Percentiles rank a stretch among this genome's conserved stretches.
Evolutionary conservation across 192 early-diverging fungal species (phyloP).

Genomic region (Coemansia sp.): DNA sequence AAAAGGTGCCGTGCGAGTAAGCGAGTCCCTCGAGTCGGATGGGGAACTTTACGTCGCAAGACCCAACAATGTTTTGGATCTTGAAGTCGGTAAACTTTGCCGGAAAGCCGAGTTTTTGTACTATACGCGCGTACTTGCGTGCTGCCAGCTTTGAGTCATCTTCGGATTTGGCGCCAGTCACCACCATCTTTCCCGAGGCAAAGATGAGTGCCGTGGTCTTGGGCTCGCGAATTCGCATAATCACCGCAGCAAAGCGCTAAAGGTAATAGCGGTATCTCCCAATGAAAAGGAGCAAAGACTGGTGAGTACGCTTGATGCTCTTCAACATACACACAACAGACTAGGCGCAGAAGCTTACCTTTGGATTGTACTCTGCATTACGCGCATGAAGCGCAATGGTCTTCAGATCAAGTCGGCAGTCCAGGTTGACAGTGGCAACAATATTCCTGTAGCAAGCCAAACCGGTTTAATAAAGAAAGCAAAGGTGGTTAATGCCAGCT

Average conservation of each 20-base stretch:
- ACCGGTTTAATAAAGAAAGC: not conserved
- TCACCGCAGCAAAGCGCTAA: slow-evolving; percentile 99
- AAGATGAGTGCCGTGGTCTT: slow-evolving; percentile 99
- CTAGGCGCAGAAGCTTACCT: slow-evolving; percentile 61
- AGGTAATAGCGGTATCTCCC: not conserved
- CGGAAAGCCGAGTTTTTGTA: slow-evolving; percentile 96
- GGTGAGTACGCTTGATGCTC: not conserved
- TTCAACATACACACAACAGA: not conserved
- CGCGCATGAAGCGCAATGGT: slow-evolving; percentile 99
- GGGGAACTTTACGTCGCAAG: slow-evolving; percentile 99
- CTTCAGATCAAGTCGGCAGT: slow-evolving; percentile 95
- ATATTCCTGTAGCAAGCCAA: slow-evolving; percentile 71
- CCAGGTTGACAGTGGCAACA: slow-evolving; percentile 98
- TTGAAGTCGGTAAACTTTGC: slow-evolving; percentile 99
- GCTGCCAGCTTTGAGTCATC: slow-evolving; percentile 95
- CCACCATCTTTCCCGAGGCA: slow-evolving; percentile 99
- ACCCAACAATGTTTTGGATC: slow-evolving; percentile 99
- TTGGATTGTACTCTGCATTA: slow-evolving; percentile 99
- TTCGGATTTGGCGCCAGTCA: slow-evolving; percentile 97
- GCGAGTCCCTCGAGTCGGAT: slow-evolving; percentile 97
- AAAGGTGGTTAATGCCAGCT: not conserved
- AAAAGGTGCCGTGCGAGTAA: slow-evolving; percentile 88
- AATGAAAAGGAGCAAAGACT: not conserved
- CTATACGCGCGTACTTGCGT: slow-evolving; percentile 98
- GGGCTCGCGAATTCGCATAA: slow-evolving; percentile 99